Conservation (phyloP, 306 rosid species). For the Aeschynomene evenia region DNA sequence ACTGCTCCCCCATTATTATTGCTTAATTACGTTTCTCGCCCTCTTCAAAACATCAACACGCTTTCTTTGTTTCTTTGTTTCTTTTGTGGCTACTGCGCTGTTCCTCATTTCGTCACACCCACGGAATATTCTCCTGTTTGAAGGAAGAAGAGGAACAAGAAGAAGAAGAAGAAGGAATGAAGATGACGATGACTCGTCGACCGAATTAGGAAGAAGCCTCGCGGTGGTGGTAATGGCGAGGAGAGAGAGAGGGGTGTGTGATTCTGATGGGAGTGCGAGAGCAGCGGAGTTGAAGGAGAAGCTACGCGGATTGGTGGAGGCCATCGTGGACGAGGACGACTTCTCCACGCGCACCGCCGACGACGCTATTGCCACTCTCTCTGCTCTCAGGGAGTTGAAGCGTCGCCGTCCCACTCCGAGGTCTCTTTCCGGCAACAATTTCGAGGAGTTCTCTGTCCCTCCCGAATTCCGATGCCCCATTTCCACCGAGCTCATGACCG, state of each 20-base stretch:
- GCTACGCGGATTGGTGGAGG: constrained; percentile 42
- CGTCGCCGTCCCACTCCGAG: neutral
- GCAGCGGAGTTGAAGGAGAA: constrained; percentile 51
- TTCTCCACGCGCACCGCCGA: constrained; percentile 30
- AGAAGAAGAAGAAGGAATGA: too few relatives aligned
- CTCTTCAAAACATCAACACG: too few relatives aligned
- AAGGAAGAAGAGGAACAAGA: neutral
- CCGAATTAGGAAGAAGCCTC: too few relatives aligned
- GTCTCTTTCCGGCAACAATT: constrained; percentile 18
- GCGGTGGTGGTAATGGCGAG: constrained; percentile 38
- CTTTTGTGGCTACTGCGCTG: too few relatives aligned
- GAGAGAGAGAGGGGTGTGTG: constrained; percentile 23
- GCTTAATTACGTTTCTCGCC: neutral
- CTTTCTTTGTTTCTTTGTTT: too few relatives aligned
- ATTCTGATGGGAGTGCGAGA: neutral
- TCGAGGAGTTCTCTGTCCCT: constrained; percentile 41
- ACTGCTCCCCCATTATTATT: neutral
- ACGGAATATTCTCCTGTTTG: too few relatives aligned
- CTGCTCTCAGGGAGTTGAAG: constrained; percentile 47
- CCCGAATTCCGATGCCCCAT: constrained; percentile 71
- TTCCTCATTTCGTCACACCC: too few relatives aligned
- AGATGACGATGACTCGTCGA: neutral
- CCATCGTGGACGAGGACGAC: constrained; percentile 52
- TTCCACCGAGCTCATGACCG: constrained; percentile 67
- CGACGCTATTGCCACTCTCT: constrained; percentile 53